Percentiles rank a stretch among this genome's conserved stretches.
Conservation (phyloP, 2,329 filamentous ascomycete genomes). For the Plenodomus biglobosus region DNA sequence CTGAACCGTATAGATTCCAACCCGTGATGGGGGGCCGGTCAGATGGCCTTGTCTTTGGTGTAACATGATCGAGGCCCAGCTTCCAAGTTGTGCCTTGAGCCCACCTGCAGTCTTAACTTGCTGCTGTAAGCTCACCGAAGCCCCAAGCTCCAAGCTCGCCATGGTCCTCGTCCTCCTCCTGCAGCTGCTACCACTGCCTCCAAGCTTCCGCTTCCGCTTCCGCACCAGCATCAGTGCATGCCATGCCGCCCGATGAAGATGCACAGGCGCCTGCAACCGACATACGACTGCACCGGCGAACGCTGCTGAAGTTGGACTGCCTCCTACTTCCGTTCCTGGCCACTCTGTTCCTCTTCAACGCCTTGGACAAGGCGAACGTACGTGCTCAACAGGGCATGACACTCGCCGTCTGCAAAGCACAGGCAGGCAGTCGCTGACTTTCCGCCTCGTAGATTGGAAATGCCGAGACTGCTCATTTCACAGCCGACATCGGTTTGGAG, state of each 20-base stretch:
- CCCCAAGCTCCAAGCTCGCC: too few species aligned
- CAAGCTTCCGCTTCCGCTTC: too few species aligned
- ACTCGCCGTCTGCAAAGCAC: background rate
- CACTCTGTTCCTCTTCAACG: constrained; percentile 56
- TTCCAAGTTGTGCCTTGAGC: too few species aligned
- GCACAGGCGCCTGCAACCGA: constrained; percentile 4
- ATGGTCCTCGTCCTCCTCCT: too few species aligned
- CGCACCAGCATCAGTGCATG: constrained; percentile 3
- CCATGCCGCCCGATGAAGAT: constrained; percentile 12
- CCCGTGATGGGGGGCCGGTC: background rate
- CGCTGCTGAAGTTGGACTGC: constrained; percentile 53
- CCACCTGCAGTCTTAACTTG: too few species aligned
- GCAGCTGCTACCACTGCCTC: too few species aligned
- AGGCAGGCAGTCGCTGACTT: background rate
- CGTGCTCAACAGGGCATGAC: background rate
- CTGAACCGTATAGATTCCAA: background rate
- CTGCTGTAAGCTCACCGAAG: too few species aligned
- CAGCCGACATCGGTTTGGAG: constrained; percentile 55
- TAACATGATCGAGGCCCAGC: background rate
- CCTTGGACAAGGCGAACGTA: constrained; percentile 55
- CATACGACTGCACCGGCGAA: constrained; percentile 35
- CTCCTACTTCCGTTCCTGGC: constrained; percentile 56
- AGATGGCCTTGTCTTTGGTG: background rate
- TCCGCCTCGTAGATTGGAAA: constrained; percentile 49
- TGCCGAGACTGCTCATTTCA: constrained; percentile 62